Evolutionary conservation across 306 rosid genomes (phyloP).

Genomic region (Aeschynomene evenia): DNA sequence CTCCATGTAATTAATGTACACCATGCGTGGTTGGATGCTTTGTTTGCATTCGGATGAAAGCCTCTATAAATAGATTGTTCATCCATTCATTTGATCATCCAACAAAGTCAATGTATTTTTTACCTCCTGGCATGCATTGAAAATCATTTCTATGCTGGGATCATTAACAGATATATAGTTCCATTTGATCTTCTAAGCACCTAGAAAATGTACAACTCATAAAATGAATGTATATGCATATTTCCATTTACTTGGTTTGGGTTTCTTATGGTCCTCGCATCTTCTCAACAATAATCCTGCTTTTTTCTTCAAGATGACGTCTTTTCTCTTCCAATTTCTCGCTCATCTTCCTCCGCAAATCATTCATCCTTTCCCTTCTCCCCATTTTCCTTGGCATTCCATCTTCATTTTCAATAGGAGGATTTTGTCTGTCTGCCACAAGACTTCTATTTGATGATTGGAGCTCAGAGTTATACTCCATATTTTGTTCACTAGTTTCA

Average conservation of each 20-base stretch:
- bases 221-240: conserved; percentile 18
- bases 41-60: too few species aligned
- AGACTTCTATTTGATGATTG: conserved; percentile 31
- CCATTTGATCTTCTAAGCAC: conserved; percentile 11
- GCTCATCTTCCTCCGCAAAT: conserved; percentile 76
- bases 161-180: background rate
- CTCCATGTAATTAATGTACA: too few species aligned
- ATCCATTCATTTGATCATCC: too few species aligned
- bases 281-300: conserved; percentile 80
- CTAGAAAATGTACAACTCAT: conserved; percentile 6
- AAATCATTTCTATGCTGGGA: background rate
- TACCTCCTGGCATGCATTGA: background rate
- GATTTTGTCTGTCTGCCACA: conserved; percentile 39
- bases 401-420: conserved; percentile 48
- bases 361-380: conserved; percentile 80
- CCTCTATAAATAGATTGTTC: too few species aligned
- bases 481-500: conserved; percentile 32
- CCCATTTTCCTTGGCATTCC: conserved; percentile 61
- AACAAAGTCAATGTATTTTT: background rate
- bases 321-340: conserved; percentile 89
- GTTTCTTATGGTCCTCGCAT: conserved; percentile 74
- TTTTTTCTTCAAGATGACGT: conserved; percentile 81
- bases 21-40: too few species aligned
- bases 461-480: conserved; percentile 33
- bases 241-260: conserved; percentile 5